Evolutionary conservation across 148 eudicot species (phyloP), one percentile per base, ranked within the genome.

Genomic region (Diospyros kaki): DNA sequence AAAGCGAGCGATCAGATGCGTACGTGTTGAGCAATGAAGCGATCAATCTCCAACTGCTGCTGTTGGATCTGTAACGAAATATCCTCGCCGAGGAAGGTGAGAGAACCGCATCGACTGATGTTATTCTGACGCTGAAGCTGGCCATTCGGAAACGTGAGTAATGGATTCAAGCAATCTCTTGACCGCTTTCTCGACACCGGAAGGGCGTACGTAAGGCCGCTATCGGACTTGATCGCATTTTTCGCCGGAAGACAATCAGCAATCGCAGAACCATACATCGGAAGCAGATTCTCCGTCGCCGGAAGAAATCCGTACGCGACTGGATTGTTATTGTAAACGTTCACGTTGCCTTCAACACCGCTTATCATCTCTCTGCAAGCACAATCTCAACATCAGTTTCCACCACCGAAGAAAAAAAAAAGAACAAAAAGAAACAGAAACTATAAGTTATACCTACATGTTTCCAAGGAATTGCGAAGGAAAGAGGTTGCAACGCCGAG

Each of bases 11-110:
- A 4, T 48, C 39, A 38, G 15, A 62, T 18, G 66, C 71, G 52
- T 82, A 84, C 89, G 58, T 86, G 89, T 40, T 76, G 72, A 40
- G 85, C 59, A 28, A 84, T 68, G 45, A 84, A 67, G 9, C 84
- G 74, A 44, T 86, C 82, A 50, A 84, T 48, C 40, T 86, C 87
- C 4, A 80, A 66, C 48, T 86, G 80, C 42, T 84, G 85, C 42
- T 84, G 85, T 74, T 82, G 81, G 61, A 84, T 78, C 78, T 77
- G 85, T 5, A 80, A 44, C 1, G 89, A 84, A 2, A 86, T 6
- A 63, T 86, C 84, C 64, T 84, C 82, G 38, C 82, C 87, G 60
- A 84, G 81, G 18, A 86, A 84, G 3, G 81, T 55, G 61, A 76
- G 68, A n/a, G 40, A 38, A 9, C 28, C 44, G 17, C 55, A n/a